Conservation (phyloP, 2,329 filamentous ascomycete genomes). For the Catunica adiposa region DNA sequence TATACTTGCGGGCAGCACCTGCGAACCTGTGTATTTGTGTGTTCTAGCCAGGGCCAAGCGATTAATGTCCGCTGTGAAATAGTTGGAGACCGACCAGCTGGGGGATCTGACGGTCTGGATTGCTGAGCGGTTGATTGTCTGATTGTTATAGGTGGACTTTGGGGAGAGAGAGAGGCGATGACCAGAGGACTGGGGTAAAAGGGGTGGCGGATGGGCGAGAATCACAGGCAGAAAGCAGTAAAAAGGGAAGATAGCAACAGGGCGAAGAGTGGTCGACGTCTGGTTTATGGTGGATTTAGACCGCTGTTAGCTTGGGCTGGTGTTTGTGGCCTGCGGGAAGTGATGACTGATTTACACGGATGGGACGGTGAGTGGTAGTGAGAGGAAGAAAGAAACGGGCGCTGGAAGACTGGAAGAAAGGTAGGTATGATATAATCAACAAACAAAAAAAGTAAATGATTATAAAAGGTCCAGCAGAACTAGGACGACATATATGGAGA, state of each 20-base stretch:
- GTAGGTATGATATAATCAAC: background rate
- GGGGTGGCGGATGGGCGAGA: slow-evolving; percentile 3
- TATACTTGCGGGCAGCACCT: no score
- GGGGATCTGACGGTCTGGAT: no score
- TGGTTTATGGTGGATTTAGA: no score
- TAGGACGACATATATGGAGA: no score
- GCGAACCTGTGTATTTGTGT: no score
- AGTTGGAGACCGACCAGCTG: background rate
- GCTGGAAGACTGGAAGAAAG: background rate
- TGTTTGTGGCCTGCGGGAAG: slow-evolving; percentile 6
- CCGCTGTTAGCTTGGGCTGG: background rate
- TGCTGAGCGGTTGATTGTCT: background rate
- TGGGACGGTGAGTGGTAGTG: background rate
- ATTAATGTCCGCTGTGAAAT: no score
- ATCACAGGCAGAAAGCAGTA: background rate
- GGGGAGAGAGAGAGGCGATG: slow-evolving; percentile 9
- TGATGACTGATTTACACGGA: background rate
- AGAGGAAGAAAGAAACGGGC: background rate
- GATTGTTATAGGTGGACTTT: background rate
- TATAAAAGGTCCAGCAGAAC: no score
- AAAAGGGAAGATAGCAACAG: no score
- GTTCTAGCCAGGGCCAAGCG: no score
- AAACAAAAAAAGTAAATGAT: slow-evolving; percentile 1
- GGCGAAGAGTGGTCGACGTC: no score
- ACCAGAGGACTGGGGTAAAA: background rate